Conservation (phyloP, 352 stramenopile species). For the Globisporangium canariense region DNA sequence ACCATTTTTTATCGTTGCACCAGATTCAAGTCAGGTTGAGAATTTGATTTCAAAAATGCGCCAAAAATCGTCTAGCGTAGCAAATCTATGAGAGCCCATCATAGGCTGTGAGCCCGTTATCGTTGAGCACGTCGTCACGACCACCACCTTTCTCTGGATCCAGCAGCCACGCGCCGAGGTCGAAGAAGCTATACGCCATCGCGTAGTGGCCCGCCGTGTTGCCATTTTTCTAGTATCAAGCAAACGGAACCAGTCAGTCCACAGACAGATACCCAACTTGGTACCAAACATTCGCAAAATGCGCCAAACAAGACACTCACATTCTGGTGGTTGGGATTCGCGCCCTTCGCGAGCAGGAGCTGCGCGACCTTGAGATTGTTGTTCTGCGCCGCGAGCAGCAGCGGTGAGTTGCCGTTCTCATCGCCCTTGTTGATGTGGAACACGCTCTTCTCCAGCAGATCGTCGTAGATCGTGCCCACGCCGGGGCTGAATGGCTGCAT, state of each 20-base stretch:
- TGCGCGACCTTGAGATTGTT: conserved; percentile 87
- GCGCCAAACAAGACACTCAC: conserved; percentile 23
- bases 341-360: conserved; percentile 86
- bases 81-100: conserved; percentile 68
- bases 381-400: conserved; percentile 88
- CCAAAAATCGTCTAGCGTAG: neutral
- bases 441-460: conserved; percentile 84
- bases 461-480: conserved; percentile 90
- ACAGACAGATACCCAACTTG: neutral
- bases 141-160: conserved; percentile 81
- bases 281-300: neutral
- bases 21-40: neutral
- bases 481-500: conserved; percentile 67
- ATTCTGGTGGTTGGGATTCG: conserved; percentile 92
- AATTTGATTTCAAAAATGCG: neutral
- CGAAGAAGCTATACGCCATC: conserved; percentile 90
- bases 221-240: conserved; percentile 51
- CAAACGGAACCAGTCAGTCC: neutral
- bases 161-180: conserved; percentile 90
- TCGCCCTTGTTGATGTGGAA: conserved; percentile 90
- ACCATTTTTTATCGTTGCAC: no score
- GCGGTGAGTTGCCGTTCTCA: conserved; percentile 88
- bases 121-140: conserved; percentile 87
- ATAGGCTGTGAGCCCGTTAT: conserved; percentile 89
- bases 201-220: conserved; percentile 93